Conservation (phyloP, 768 basidiomycete species). For the Russula lepida region DNA sequence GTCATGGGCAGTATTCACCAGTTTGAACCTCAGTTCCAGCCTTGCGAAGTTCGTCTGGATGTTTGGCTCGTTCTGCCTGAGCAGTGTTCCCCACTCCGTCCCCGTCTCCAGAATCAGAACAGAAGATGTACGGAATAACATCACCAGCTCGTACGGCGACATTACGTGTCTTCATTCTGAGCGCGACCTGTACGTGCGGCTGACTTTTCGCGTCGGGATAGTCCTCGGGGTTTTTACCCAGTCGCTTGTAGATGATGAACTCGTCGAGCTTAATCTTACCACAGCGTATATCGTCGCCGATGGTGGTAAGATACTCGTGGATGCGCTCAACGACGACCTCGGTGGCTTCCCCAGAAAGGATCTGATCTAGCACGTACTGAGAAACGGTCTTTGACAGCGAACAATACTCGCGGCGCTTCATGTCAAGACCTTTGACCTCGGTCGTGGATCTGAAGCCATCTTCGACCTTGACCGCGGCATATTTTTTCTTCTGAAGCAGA, state of each 20-base stretch:
- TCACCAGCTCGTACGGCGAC: constrained; percentile 77
- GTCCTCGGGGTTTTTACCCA: constrained; percentile 94
- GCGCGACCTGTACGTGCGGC: constrained; percentile 94
- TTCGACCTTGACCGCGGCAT: constrained; percentile 93
- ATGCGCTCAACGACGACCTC: constrained; percentile 86
- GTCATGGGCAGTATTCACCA: constrained; percentile 39
- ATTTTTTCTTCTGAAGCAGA: constrained; percentile 97
- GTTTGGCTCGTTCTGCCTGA: constrained; percentile 85
- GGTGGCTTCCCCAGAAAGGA: constrained; percentile 84
- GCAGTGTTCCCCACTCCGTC: constrained; percentile 61
- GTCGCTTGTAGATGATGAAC: constrained; percentile 92
- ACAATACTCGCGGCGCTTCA: constrained; percentile 97
- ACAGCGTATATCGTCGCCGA: constrained; percentile 71
- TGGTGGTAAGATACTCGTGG: constrained; percentile 76
- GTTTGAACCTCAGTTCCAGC: constrained; percentile 60
- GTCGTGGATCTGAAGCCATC: constrained; percentile 67
- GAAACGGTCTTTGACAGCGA: constrained; percentile 87
- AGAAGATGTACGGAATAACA: constrained; percentile 95
- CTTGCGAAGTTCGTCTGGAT: constrained; percentile 85
- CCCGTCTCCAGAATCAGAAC: constrained; percentile 60
- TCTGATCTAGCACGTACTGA: constrained; percentile 86
- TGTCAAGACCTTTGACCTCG: constrained; percentile 96
- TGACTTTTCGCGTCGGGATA: constrained; percentile 94
- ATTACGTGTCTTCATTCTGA: constrained; percentile 81
- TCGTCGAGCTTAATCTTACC: constrained; percentile 83